Percentiles rank a stretch among this genome's conserved stretches.
Conservation (phyloP, 176 grass and related monocot species). For the Juncus effusus region DNA sequence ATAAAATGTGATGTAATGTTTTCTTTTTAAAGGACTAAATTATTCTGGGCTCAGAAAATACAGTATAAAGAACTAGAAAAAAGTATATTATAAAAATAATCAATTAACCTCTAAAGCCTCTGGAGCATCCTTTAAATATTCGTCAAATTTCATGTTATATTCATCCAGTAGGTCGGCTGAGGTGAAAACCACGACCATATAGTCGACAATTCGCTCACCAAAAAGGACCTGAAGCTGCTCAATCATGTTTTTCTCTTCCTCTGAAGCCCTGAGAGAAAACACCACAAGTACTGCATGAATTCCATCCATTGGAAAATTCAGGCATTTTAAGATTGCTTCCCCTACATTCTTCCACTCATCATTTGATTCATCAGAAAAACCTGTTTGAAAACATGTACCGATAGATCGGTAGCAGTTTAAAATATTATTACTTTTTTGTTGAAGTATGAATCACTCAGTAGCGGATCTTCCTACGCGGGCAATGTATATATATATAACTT, state of each 20-base stretch:
- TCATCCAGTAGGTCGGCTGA: conserved; percentile 66
- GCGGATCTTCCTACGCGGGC: no score
- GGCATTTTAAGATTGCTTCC: conserved; percentile 70
- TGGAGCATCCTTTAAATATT: conserved; percentile 32
- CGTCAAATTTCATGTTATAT: conserved; percentile 38
- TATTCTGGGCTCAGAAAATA: no score
- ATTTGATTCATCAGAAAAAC: no score
- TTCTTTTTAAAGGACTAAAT: no score
- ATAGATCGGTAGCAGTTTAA: no score
- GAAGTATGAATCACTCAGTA: no score
- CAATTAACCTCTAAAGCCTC: conserved; percentile 48
- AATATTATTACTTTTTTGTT: no score
- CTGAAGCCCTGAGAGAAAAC: conserved; percentile 69
- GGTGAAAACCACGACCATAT: conserved; percentile 81
- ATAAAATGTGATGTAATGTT: no score
- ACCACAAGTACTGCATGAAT: conserved; percentile 82
- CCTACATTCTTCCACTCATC: neutral
- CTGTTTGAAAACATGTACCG: no score
- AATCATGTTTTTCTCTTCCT: conserved; percentile 54
- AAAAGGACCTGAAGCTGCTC: conserved; percentile 62
- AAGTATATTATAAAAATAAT: no score
- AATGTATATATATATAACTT: no score
- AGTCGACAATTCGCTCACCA: conserved; percentile 66
- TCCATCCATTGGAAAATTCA: conserved; percentile 81
- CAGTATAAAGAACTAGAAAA: no score